A percentile compares a stretch with the other conserved stretches of the same genome.
Conservation (phyloP, 2,329 filamentous ascomycete genomes). For the Aspergillus sp. region DNA sequence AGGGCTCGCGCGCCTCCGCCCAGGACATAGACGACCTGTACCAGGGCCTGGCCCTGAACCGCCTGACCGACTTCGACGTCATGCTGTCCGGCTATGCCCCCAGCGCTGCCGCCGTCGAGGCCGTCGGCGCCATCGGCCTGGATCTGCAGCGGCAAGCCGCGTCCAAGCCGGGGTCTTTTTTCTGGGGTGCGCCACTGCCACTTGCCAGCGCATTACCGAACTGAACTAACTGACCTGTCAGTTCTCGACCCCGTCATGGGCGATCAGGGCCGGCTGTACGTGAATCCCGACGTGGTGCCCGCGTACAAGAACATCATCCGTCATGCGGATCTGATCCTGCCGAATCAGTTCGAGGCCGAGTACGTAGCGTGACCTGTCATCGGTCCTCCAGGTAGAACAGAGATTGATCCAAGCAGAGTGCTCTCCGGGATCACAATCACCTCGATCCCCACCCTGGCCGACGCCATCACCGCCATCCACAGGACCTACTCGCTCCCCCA, state of each 20-base stretch:
- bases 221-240: constrained; percentile 18
- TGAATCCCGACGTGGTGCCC: constrained; percentile 81
- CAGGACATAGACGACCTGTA: constrained; percentile 78
- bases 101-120: constrained; percentile 71
- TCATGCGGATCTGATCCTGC: constrained; percentile 82
- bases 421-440: constrained; percentile 77
- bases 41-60: constrained; percentile 70
- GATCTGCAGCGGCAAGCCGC: constrained; percentile 62
- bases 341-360: constrained; percentile 97
- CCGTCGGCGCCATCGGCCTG: constrained; percentile 72
- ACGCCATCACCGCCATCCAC: constrained; percentile 71
- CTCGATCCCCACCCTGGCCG: constrained; percentile 60
- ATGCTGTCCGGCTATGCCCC: constrained; percentile 93
- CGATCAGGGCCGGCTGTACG: constrained; percentile 85
- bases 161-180: constrained; percentile 64
- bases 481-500: constrained; percentile 68
- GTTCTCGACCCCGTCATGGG: constrained; percentile 98
- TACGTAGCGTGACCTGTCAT: constrained; percentile 36
- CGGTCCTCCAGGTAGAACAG: neutral
- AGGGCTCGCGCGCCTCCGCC: constrained; percentile 71
- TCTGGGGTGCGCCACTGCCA: constrained; percentile 58
- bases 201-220: neutral
- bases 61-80: constrained; percentile 83
- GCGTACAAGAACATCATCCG: constrained; percentile 73
- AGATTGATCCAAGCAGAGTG: constrained; percentile 44